Evolutionary conservation across 2,329 filamentous ascomycete species (phyloP), one percentile per base, ranked within the genome.

Genomic region (Pochonia chlamydosporia): DNA sequence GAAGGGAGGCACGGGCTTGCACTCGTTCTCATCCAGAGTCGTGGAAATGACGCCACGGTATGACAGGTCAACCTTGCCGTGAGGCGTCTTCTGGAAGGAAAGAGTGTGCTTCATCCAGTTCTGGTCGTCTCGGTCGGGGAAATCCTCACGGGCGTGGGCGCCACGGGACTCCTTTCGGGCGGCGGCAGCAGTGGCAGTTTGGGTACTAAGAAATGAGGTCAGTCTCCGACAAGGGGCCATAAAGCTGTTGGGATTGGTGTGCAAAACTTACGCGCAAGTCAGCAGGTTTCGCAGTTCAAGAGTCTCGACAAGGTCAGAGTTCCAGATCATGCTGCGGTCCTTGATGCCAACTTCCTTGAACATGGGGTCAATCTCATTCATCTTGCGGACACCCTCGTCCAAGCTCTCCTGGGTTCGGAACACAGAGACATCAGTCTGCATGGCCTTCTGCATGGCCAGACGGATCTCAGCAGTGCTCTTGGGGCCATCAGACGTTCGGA

Each of bases 51-150:
- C 93, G 54, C 78, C 76, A 69, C 93, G 82, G 81, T 97, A 97
- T 53, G 81, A 76, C 54, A 97, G 76, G 52, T 97, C 86, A 47
- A 93, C 82, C 73, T 89, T 82, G 64, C 86, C 87, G 63, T 97
- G 92, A 28, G 91, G 88, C 65, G 84, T 68, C 85, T 89, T 95
- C 79, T 99, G 93, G 86, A 86, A 99, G 56, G 85, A 89, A 52
- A 99, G 81, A 40, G 89, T 95, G 81, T 99, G 93, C 85, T 97
- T 97, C 92, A 96, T 96, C 92, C 92, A 97, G 70, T 95, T 86
- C 70, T 84, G 78, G 66, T 99, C 93, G 65, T 97, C 89, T 75
- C 93, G 86, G 16, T 97, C 91, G 49, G 92, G 92, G 79, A 70
- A 97, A 67, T 99, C 93, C 76, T 99, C 93, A 57, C 93, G 87